Conservation (phyloP, 73 alveolate species). For the Paramecium sexaurelia region DNA sequence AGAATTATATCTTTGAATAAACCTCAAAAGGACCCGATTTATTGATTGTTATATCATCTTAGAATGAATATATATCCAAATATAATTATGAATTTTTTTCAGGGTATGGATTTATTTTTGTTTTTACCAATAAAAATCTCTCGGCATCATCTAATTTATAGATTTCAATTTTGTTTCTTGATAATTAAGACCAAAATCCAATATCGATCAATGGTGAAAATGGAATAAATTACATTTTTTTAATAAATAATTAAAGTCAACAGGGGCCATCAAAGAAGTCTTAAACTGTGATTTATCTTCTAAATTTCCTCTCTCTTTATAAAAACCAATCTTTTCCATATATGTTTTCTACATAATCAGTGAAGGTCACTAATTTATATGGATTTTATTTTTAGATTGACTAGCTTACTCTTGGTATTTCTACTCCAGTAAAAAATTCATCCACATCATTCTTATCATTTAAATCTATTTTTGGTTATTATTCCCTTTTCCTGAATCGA, state of each 20-base stretch:
- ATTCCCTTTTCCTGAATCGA: neutral
- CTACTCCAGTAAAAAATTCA: neutral
- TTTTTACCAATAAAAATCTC: neutral
- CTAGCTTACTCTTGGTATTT: conserved; percentile 28
- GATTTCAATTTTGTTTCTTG: conserved; percentile 15
- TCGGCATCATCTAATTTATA: conserved; percentile 50
- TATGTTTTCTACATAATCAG: conserved; percentile 40
- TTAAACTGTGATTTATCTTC: neutral
- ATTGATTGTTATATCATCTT: neutral
- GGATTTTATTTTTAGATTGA: neutral
- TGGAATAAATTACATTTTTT: conserved; percentile 23
- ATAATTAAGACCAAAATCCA: conserved; percentile 39
- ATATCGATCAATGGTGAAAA: conserved; percentile 31
- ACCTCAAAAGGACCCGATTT: conserved; percentile 32
- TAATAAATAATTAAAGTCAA: neutral
- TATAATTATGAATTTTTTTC: neutral
- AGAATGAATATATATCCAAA: neutral
- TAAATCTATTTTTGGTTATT: neutral
- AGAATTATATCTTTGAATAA: neutral
- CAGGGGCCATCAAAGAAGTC: neutral
- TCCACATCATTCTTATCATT: conserved; percentile 34
- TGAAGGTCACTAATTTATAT: conserved; percentile 34
- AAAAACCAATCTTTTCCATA: conserved; percentile 50
- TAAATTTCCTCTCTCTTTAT: conserved; percentile 2
- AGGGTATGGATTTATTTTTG: neutral